Evolutionary conservation across 1,284 basidiomycete genomes (phyloP), one percentile per base, ranked within the genome.

Genomic region (Mycosarcoma mackinlayi): DNA sequence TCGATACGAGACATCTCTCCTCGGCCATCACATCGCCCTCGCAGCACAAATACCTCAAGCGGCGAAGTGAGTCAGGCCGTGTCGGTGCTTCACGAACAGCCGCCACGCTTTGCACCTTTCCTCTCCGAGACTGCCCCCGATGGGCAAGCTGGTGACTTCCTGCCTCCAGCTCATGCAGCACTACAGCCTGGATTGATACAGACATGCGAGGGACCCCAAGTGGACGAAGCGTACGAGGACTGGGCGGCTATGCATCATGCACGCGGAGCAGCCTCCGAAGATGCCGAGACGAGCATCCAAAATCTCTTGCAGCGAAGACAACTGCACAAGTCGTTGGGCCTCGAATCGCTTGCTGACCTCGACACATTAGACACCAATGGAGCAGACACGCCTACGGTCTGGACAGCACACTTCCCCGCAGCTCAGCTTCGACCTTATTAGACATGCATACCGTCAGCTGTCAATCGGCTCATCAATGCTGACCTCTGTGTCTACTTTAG

Each of bases 361-460:
- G 68, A 66, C 16, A 38, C 49, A 3, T 40, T 67, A 3, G 46
- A 24, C 16, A 33, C 49, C 6, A 72, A 56, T 23, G 69, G 56
- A 0, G 47, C 69, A 7, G 50, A 51, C n/a, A 60, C 69, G 18
- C 69, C 69, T 3, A 63, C 59, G 5, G 39, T 67, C 31, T 66
- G 64, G 64, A 56, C 64, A 10, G 49, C 56, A 8, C 69, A 67
- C 14, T 72, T 72, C 23, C 69, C 69, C 11, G 52, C 69, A 8
- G 63, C 69, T 35, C 69, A 72, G n/a, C 53, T 72, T 21, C 55
- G 69, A 23, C 69, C 69, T 18, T 72, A 72, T 46, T 72, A 55
- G 31, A 9, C 21, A 38, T n/a, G 16, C 16, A n/a, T n/a, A n/a
- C n/a, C n/a, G 9, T 1, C 4, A 6, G 14, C 14, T 41, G 28